Conservation (phyloP, 2,329 filamentous ascomycete genomes). For the Periconia sp. region DNA sequence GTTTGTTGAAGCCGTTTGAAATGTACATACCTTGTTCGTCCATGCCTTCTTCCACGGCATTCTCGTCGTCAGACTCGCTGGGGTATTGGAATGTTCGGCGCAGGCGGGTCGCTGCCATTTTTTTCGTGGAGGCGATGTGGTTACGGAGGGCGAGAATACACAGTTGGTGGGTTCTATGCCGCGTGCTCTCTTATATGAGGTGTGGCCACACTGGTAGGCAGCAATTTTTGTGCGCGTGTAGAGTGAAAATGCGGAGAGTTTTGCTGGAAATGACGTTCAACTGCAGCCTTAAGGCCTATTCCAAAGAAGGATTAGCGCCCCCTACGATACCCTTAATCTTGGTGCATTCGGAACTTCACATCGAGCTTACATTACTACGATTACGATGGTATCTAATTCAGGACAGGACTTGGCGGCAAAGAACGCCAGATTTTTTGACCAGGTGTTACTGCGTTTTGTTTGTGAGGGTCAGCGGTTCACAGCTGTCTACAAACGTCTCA, state of each 20-base stretch:
- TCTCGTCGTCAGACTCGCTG: conserved; percentile 55
- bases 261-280: background rate
- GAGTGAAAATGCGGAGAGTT: background rate
- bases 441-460: no score
- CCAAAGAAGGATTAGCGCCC: no score
- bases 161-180: background rate
- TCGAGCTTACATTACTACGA: no score
- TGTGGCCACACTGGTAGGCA: background rate
- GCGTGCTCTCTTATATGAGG: background rate
- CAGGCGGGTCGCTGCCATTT: conserved; percentile 62
- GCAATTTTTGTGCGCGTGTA: background rate
- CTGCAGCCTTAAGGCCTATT: background rate
- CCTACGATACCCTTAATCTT: no score
- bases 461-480: no score
- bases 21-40: conserved; percentile 77
- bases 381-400: no score
- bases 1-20: no score
- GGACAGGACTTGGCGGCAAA: no score
- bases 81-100: conserved; percentile 80
- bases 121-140: background rate
- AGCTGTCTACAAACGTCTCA: no score
- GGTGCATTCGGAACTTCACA: no score
- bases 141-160: background rate
- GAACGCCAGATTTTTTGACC: no score
- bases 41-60: conserved; percentile 62